A percentile compares a stretch with the other conserved stretches of the same genome.
phyloP scores from a whole-genome alignment of 1,284 basidiomycete genomes.

The Somion occarium region DNA sequence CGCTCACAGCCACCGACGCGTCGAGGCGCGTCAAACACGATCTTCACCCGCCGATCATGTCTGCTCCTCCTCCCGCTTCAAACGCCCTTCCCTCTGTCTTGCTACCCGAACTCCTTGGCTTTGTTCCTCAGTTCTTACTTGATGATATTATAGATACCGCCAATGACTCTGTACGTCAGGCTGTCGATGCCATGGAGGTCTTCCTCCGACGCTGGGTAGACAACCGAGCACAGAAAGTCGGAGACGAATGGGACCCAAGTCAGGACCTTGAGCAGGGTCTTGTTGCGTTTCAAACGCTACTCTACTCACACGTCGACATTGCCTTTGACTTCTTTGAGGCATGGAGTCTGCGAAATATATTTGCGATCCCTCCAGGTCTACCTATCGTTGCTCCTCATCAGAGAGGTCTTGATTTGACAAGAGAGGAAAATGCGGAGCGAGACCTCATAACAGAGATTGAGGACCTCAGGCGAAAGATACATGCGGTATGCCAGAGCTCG shows the following conservation, averaged over 20 bases:
- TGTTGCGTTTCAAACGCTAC: slow-evolving; percentile 71
- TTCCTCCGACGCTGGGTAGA: slow-evolving; percentile 69
- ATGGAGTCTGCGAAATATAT: slow-evolving; percentile 75
- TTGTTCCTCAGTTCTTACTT: slow-evolving; percentile 62
- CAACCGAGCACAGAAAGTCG: slow-evolving; percentile 39
- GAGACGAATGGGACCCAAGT: slow-evolving; percentile 49
- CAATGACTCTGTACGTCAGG: slow-evolving; percentile 63
- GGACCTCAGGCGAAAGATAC: slow-evolving; percentile 48
- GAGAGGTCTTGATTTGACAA: slow-evolving; percentile 47
- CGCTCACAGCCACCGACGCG: neutral
- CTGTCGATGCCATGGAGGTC: slow-evolving; percentile 69
- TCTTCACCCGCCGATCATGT: slow-evolving; percentile 11
- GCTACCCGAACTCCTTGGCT: slow-evolving; percentile 60
- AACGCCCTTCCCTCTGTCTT: slow-evolving; percentile 44
- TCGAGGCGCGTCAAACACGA: neutral
- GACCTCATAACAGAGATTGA: slow-evolving; percentile 55
- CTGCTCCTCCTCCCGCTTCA: too few species aligned
- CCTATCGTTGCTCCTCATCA: slow-evolving; percentile 70
- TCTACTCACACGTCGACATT: slow-evolving; percentile 74
- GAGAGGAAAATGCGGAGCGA: slow-evolving; percentile 47
- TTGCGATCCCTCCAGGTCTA: slow-evolving; percentile 58
- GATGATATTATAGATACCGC: slow-evolving; percentile 67
- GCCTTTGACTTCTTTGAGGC: slow-evolving; percentile 80
- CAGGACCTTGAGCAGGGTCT: slow-evolving; percentile 71
- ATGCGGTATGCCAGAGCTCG: slow-evolving; percentile 51